phyloP scores from a whole-genome alignment of 2,329 filamentous ascomycete species.

The Aureobasidium sp. region DNA sequence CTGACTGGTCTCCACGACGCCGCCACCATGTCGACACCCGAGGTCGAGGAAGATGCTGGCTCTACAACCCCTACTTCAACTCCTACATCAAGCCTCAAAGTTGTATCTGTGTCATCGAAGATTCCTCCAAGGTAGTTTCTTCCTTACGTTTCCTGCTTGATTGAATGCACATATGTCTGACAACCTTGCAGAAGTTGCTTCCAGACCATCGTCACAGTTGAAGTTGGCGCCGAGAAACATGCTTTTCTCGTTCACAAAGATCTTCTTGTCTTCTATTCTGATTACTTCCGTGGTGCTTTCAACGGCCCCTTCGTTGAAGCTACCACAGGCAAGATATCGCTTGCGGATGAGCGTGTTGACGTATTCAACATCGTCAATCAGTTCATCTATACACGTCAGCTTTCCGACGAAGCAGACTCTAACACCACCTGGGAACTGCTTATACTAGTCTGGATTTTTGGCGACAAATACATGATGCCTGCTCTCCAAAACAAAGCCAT shows the following conservation, averaged over 20 bases:
- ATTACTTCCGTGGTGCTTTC: slow-evolving; percentile 20
- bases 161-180: not conserved
- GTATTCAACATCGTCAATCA: not conserved
- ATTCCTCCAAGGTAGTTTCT: not conserved
- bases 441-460: not conserved
- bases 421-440: not conserved
- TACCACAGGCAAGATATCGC: slow-evolving; percentile 9
- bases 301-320: slow-evolving; percentile 14
- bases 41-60: not conserved
- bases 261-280: slow-evolving; percentile 18
- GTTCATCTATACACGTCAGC: not conserved
- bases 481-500: not conserved
- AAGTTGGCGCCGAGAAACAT: not conserved
- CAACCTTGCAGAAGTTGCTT: not conserved
- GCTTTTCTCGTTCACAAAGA: slow-evolving; percentile 19
- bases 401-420: not conserved
- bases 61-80: not conserved
- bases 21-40: not conserved
- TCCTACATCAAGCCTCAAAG: not conserved
- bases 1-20: not conserved
- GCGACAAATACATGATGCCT: not conserved
- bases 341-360: not conserved
- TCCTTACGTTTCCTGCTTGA: too few relatives aligned
- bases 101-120: not conserved
- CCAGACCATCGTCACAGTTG: not conserved